Evolutionary conservation across 83 land plant genomes (phyloP), one percentile per base, ranked within the genome.

Genomic region (Isoetes engelmannii): DNA sequence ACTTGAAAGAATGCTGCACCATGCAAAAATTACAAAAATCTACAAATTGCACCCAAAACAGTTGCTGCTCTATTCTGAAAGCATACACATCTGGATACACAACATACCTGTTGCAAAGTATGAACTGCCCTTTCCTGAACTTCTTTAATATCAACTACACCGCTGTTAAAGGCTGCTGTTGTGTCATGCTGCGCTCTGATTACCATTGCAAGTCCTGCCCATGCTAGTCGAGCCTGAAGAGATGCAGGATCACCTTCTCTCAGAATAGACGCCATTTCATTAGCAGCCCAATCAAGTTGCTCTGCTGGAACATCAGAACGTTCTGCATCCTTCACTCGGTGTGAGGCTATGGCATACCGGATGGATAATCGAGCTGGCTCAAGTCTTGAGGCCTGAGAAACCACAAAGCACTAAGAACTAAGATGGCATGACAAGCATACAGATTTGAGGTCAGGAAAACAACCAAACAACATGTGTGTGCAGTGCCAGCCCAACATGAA

Each of bases 151-250:
- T 82, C 84, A 45, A 65, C 78, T 41, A 61, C 73, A 9, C 54
- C 77, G 55, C 73, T 73, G 12, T 76, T 85, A 78, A 76, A 90
- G 43, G 80, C 77, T 15, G 92, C 75, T 51, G 83, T 74, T 66
- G 81, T 74, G 68, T 90, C 92, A 78, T 87, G 89, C 41, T 87
- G 84, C 4, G 85, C 83, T 61, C 80, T 83, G 50, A 85, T 88
- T 66, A 79, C 92, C 85, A 82, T 76, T 8, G 96, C 89, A n/a
- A 90, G 57, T 43, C 96, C 92, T 48, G 92, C 83, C 92, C 92
- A 90, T 28, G 85, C 89, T 28, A 83, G 70, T 5, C 81, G 82
- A 53, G 71, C 82, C 44, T 85, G 85, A 66, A 85, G 63, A 28
- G 63, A 51, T 45, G 71, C 65, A 6, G 85, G 68, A 74, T 90